Evolutionary conservation across 495 filamentous ascomycete species (phyloP).

Genomic region (Lasiosphaeria hispida): DNA sequence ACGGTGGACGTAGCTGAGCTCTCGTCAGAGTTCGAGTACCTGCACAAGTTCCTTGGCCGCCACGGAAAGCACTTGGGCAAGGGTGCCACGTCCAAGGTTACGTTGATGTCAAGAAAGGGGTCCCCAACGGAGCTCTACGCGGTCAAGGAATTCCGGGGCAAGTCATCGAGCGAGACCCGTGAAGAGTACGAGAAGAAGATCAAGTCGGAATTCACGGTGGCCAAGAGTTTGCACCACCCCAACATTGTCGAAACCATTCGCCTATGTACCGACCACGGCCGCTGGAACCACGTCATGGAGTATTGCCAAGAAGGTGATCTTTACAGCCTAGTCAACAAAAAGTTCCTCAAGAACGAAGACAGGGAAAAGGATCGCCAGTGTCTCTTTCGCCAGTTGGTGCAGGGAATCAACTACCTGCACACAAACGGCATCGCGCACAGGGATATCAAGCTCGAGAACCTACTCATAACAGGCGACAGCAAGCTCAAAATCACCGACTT

Average conservation of each 20-base stretch:
- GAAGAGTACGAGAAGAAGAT: constrained; percentile 75
- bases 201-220: constrained; percentile 76
- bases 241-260: constrained; percentile 74
- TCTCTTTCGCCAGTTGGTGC: constrained; percentile 76
- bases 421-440: constrained; percentile 71
- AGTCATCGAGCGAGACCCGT: constrained; percentile 56
- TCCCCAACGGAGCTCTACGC: constrained; percentile 59
- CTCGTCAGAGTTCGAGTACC: constrained; percentile 56
- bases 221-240: constrained; percentile 71
- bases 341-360: constrained; percentile 58
- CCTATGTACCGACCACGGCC: constrained; percentile 61
- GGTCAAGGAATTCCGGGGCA: constrained; percentile 74
- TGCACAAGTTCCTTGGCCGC: constrained; percentile 56
- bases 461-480: constrained; percentile 65
- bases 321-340: constrained; percentile 61
- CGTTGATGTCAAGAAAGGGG: constrained; percentile 61
- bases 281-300: constrained; percentile 85
- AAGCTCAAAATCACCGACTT: constrained; percentile 81
- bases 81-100: constrained; percentile 71
- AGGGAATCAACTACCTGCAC: constrained; percentile 68
- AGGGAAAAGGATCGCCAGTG: constrained; percentile 67
- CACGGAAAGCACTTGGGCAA: constrained; percentile 66
- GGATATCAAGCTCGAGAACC: constrained; percentile 80
- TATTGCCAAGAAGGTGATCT: constrained; percentile 74
- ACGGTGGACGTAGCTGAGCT: constrained; percentile 61